phyloP scores from a whole-genome alignment of 2,329 filamentous ascomycete species.

The Fusarium papillatum region DNA sequence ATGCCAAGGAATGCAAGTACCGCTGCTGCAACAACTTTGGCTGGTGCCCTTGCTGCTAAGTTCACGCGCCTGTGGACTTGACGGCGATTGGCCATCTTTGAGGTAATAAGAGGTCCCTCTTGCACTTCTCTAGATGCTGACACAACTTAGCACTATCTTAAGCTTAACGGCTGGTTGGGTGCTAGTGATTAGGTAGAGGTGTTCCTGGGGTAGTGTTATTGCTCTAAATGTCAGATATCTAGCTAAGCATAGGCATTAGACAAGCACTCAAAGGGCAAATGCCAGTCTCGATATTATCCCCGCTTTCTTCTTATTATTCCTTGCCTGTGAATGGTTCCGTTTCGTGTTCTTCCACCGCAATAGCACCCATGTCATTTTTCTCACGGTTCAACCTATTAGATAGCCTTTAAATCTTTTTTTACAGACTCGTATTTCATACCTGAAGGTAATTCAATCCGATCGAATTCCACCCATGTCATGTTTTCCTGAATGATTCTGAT shows the following conservation, averaged over 20 bases:
- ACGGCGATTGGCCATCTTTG: background rate
- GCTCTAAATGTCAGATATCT: background rate
- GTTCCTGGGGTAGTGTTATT: background rate
- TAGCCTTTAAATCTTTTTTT: background rate
- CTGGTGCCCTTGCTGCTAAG: background rate
- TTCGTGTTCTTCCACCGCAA: background rate
- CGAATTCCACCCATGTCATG: background rate
- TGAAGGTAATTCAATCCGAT: background rate
- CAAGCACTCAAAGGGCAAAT: background rate
- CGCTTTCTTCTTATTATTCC: background rate
- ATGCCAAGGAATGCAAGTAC: background rate
- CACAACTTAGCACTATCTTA: background rate
- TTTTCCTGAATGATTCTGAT: background rate
- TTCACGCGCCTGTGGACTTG: background rate
- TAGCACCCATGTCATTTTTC: background rate
- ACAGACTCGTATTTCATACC: background rate
- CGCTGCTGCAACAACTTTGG: constrained; percentile 2
- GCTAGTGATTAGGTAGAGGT: background rate
- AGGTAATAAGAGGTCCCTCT: too few relatives aligned
- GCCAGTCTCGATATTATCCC: background rate
- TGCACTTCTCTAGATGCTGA: background rate
- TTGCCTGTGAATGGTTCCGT: background rate
- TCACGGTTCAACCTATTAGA: background rate
- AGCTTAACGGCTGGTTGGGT: background rate
- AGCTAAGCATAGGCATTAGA: background rate